Base-by-base conservation (phyloP, 352 stramenopile genomes). In the Phytopythium cucurbitacearum region DNA sequence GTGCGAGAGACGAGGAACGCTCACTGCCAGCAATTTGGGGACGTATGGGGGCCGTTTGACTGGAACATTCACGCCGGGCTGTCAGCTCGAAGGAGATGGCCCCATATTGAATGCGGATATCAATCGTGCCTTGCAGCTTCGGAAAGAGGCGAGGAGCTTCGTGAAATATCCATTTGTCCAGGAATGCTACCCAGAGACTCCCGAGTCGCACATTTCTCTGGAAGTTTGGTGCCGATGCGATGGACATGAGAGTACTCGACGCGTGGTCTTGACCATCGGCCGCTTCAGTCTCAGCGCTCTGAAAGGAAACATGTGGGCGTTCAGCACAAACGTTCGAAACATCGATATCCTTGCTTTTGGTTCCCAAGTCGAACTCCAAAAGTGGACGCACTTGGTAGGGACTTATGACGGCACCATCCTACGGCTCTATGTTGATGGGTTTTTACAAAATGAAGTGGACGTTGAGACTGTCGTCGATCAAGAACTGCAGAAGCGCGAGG, bases 361-460 rank as follows among this genome's bases (percentile, higher is more conserved):
- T 4, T 62, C 71, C 4, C 58, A 66, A 35, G 70, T 94, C 4
- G 70, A 80, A 7, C 41, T 85, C 4, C 58, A 81, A 16, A 75
- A 87, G 42, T 97, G 91, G 90, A 88, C 78, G 28, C 77, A 97
- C 62, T 53, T 98, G 10, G 80, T 90, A 3, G 86, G 79, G 3
- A 96, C 85, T 33, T 97, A 88, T 53, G 89, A 97, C 48, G 90
- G 91, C 4, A 95, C 85, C 15, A 80, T 89, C 35, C 40, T 94
- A 38, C 66, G 80, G 10, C 65, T 97, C 10, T 97, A 85, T 54
- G 82, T 97, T 10, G 69, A 97, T 58, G 74, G 80, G 0, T 76
- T 75, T 16, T 51, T 91, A 0, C 69, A 86, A 33, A 83, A 72
- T 37, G 83, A 94, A 56, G 69, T 94, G 2, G 78, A 91, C 48